Base-by-base conservation (phyloP, 768 basidiomycete genomes). In the Cytidiella melzeri region DNA sequence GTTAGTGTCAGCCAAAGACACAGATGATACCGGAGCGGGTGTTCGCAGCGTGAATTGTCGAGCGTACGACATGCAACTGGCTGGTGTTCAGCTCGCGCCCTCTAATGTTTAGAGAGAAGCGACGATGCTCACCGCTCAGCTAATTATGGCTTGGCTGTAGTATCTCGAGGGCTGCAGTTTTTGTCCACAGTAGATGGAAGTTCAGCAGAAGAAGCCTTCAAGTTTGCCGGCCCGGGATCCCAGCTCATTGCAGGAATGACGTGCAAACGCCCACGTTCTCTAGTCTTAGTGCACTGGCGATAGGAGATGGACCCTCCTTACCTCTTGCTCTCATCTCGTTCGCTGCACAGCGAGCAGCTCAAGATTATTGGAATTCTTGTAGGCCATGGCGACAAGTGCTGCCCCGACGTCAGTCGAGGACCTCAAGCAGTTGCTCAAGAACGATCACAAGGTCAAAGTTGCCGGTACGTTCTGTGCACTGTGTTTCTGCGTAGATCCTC, bases 391-490 rank as follows among this genome's bases (percentile, higher is more conserved):
- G 10, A 73, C 70, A 4, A 18, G 38, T 20, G 48, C 58, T 44
- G 76, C 74, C 11, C 83, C 84, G 3, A 71, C 67, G 34, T 75
- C 79, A 27, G 53, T 83, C 1, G 65, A 79, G 7, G 81, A 88
- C 5, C 73, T 96, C 45, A 65, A 73, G 51, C 30, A 58, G 4
- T 61, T 81, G 12, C 69, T 95, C 45, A 50, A 57, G 28, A 2
- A 74, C 58, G 91, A 94, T 63, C 77, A 69, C 61, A 96, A 95
- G 68, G 81, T 97, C 60, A 95, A 96, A 70, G 89, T 97, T 25
- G 94, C 92, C 45, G 93, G 93, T 91, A 45, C 53, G 81, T 67
- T 24, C 18, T 43, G 28, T 40, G 21, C 42, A 6, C 41, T 36
- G 15, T 41, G 47, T 52, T 38, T 27, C 38, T 30, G 7, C 13